Evolutionary conservation across 2,329 filamentous ascomycete species (phyloP).

Genomic region (Zasmidium citrigriseum): DNA sequence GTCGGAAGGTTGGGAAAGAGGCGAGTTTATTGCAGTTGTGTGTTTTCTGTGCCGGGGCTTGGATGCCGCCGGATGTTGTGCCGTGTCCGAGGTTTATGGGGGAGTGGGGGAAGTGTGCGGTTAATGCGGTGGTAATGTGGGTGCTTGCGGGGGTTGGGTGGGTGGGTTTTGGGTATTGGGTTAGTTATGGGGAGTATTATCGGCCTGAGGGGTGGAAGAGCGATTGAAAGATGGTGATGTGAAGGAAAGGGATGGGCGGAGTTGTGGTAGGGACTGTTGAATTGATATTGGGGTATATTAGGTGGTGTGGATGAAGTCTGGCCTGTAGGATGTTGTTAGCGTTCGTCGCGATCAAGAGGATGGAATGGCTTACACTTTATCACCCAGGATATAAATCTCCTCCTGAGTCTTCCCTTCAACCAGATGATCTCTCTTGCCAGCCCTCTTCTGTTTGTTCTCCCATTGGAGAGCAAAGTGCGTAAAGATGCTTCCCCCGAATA

Average conservation of each 20-base stretch:
- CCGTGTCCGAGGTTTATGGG: slow-evolving; percentile 1
- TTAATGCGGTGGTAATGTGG: slow-evolving; percentile 16
- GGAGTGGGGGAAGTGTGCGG: slow-evolving; percentile 8
- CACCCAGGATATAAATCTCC: slow-evolving; percentile 14
- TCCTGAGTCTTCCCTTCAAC: slow-evolving; percentile 16
- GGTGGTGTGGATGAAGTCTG: slow-evolving; percentile 14
- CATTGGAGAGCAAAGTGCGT: slow-evolving; percentile 62
- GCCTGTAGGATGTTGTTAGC: slow-evolving; percentile 2
- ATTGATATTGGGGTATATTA: neutral
- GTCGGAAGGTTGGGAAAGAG: slow-evolving; percentile 5
- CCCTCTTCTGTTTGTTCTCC: slow-evolving; percentile 70
- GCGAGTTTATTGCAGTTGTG: slow-evolving; percentile 19
- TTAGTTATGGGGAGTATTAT: slow-evolving; percentile 10
- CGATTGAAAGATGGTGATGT: neutral
- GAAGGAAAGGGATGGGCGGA: neutral
- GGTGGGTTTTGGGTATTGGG: slow-evolving; percentile 5
- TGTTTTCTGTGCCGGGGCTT: slow-evolving; percentile 11
- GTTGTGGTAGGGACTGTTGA: neutral
- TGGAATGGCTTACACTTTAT: slow-evolving; percentile 8
- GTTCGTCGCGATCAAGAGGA: neutral
- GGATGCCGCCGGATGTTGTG: slow-evolving; percentile 17
- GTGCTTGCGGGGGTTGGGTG: slow-evolving; percentile 5
- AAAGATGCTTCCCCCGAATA: slow-evolving; percentile 69
- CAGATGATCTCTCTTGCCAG: slow-evolving; percentile 62
- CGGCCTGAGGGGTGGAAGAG: neutral